phyloP scores from a whole-genome alignment of 495 filamentous ascomycete species.

The Pyronema domesticum region DNA sequence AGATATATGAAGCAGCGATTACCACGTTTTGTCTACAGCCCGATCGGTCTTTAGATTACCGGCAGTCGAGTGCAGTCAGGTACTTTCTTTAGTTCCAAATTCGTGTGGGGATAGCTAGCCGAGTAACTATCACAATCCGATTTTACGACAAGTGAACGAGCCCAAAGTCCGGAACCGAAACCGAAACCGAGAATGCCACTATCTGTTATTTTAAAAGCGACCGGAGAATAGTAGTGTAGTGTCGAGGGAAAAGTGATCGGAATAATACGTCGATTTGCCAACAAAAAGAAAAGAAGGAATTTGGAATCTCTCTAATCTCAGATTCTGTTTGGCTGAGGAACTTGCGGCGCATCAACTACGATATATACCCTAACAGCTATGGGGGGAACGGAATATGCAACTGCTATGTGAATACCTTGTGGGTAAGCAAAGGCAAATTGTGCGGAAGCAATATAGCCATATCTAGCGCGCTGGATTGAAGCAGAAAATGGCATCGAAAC shows the following conservation, averaged over 20 bases:
- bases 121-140: not conserved
- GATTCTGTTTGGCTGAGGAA: not conserved
- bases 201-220: not conserved
- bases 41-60: not conserved
- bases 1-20: not conserved
- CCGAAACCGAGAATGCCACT: not conserved
- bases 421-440: not conserved
- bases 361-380: not conserved
- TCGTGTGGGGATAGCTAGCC: not conserved
- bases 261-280: too few species aligned
- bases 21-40: constrained; percentile 1
- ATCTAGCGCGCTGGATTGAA: not conserved
- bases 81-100: not conserved
- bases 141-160: not conserved
- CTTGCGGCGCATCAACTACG: not conserved
- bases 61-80: too few species aligned
- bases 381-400: not conserved
- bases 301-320: not conserved
- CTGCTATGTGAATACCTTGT: not conserved
- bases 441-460: not conserved
- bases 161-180: not conserved
- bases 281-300: not conserved
- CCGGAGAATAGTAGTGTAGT: too few species aligned
- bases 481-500: not conserved
- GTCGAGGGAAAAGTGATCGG: too few species aligned